A percentile compares a stretch with the other conserved stretches of the same genome.
Conservation (phyloP, 2,329 filamentous ascomycete genomes). For the Fusarium keratoplasticum region DNA sequence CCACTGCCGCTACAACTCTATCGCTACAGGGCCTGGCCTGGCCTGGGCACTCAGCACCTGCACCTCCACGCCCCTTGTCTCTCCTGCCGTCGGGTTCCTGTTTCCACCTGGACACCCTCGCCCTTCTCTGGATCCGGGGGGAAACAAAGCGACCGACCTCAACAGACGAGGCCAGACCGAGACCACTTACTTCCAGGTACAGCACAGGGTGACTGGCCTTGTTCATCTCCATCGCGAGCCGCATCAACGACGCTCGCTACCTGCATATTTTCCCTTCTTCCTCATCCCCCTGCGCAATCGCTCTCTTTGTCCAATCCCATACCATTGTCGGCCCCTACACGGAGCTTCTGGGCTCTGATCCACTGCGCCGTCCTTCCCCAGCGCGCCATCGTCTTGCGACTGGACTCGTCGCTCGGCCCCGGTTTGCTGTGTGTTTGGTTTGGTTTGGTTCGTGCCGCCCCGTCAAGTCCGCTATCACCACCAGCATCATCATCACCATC, state of each 20-base stretch:
- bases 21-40: background rate
- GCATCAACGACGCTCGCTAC: background rate
- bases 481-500: conserved; percentile 30
- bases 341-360: conserved; percentile 42
- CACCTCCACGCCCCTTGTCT: background rate
- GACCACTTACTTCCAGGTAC: background rate
- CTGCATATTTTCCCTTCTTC: background rate
- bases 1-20: background rate
- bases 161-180: conserved; percentile 8
- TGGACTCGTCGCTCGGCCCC: conserved; percentile 16
- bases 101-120: background rate
- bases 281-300: conserved; percentile 3
- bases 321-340: conserved; percentile 19
- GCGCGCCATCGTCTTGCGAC: conserved; percentile 24
- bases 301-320: conserved; percentile 24
- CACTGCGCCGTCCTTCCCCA: conserved; percentile 29
- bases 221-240: background rate
- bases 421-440: conserved; percentile 26
- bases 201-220: background rate
- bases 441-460: conserved; percentile 26
- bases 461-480: conserved; percentile 25
- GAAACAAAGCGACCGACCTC: conserved; percentile 3
- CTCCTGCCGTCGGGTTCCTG: background rate
- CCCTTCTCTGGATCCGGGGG: background rate
- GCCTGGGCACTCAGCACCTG: background rate